Base-by-base conservation (phyloP, 2,329 filamentous ascomycete species). In the Cercospora brassicicola region DNA sequence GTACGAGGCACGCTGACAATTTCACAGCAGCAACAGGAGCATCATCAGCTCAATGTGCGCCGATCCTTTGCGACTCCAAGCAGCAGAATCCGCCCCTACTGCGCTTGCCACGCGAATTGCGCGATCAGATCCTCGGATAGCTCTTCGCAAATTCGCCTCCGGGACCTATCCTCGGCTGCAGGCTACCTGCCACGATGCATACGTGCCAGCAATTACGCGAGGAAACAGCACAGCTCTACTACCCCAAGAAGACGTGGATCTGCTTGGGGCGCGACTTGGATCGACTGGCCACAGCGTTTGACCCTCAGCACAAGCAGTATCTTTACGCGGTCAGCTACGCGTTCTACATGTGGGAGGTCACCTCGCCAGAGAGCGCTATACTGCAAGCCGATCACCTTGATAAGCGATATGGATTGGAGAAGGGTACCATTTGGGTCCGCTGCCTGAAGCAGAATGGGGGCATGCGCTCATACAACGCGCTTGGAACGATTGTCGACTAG, bases 191-290 rank as follows among this genome's bases (percentile, higher is more conserved):
- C 6, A 30, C 59, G 3, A 20, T 67, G 51, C 23, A 53, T 15
- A 59, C 26, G 3, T 56, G 18, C 18, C 18, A 36, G 15, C 66
- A 67, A 39, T 20, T 64, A n/a, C 55, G 66, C 4, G 20, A 60
- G 23, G 66, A 67, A 39, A 61, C 59, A 8, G 66, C 66, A 7
- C 36, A 67, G 28, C 42, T 67, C 23, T 64, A 60, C 62, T 67
- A 67, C 28, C 30, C 55, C 8, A 56, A 31, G 10, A 67, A 67
- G 62, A 62, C 56, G 2, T 53, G 63, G 33, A 31, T 63, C n/a
- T 55, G 42, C 30, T 23, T 63, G 48, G 23, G 13, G 10, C 31
- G 20, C 10, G 39, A 55, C 13, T 23, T 36, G 15, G 55, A 36
- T n/a, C 55, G 42, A 4, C 11, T 67, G 8, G 60, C 60, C 4